Evolutionary conservation across 2,329 filamentous ascomycete genomes (phyloP).

Genomic region (Karstenula rhodostoma): DNA sequence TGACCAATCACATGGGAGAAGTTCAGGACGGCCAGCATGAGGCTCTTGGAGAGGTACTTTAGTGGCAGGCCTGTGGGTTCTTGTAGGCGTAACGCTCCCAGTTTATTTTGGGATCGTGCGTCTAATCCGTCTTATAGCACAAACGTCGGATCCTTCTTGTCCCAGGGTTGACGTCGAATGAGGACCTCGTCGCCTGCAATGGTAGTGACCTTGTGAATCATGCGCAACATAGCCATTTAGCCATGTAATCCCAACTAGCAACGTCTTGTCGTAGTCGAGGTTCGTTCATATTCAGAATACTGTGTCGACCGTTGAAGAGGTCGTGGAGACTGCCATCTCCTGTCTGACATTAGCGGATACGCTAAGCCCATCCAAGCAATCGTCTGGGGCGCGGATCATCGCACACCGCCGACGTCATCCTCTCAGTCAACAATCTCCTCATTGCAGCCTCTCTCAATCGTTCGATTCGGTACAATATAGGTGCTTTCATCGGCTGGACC

Average conservation of each 20-base stretch:
- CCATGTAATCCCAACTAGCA: too few relatives aligned
- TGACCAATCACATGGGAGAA: slow-evolving; percentile 4
- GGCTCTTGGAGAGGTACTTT: background rate
- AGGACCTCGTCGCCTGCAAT: too few relatives aligned
- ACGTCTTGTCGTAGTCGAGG: background rate
- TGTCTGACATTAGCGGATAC: background rate
- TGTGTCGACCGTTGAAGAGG: background rate
- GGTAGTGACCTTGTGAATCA: too few relatives aligned
- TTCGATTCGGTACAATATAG: slow-evolving; percentile 2
- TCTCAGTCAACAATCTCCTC: background rate
- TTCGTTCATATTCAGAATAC: background rate
- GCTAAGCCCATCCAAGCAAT: background rate
- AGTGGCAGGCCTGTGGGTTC: background rate
- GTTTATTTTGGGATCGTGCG: background rate
- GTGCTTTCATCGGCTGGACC: background rate
- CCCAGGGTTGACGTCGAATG: too few relatives aligned
- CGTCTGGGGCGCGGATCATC: background rate
- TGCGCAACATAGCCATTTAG: too few relatives aligned
- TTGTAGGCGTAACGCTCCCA: slow-evolving; percentile 1
- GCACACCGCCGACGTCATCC: background rate
- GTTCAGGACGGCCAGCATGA: background rate
- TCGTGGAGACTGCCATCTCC: background rate
- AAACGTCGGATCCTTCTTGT: too few relatives aligned
- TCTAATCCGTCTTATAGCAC: background rate
- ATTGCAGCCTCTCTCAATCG: background rate